phyloP scores from a whole-genome alignment of 306 rosid species.

The Parietaria judaica region DNA sequence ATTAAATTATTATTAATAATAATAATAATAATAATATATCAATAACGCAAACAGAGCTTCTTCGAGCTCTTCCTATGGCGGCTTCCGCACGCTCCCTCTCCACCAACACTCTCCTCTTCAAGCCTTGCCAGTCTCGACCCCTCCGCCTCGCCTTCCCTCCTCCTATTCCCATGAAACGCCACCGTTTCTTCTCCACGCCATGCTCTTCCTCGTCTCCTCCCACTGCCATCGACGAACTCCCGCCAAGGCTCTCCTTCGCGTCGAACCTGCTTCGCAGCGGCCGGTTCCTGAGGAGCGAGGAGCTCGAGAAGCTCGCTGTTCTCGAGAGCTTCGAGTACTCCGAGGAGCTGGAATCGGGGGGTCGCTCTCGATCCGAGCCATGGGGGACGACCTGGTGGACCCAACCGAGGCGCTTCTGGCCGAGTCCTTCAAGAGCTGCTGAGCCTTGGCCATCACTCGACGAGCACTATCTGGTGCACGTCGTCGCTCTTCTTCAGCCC shows the following conservation, averaged over 20 bases:
- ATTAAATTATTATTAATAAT: no score
- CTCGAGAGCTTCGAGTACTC: constrained; percentile 38
- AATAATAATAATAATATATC: no score
- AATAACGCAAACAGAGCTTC: no score
- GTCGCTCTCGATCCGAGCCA: constrained; percentile 58
- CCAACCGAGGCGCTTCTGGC: constrained; percentile 52
- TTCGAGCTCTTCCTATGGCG: constrained; percentile 39
- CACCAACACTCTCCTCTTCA: constrained; percentile 8
- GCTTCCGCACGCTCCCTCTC: constrained; percentile 36
- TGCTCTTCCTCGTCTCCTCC: constrained; percentile 20
- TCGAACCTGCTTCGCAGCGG: constrained; percentile 50
- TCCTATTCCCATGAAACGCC: constrained; percentile 9
- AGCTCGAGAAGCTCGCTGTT: no score
- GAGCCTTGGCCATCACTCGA: no score
- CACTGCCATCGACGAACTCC: constrained; percentile 10
- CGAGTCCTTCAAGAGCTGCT: constrained; percentile 69
- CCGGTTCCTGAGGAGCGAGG: constrained; percentile 51
- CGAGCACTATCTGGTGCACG: no score
- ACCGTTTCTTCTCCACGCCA: constrained; percentile 30
- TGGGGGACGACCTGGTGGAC: constrained; percentile 58
- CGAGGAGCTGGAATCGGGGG: constrained; percentile 60
- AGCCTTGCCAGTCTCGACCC: constrained; percentile 14
- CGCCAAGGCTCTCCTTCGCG: constrained; percentile 20
- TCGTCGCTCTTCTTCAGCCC: no score
- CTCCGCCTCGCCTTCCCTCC: constrained; percentile 20